Conservation (phyloP, 2,329 filamentous ascomycete species). For the Pestalotiopsis sp. region DNA sequence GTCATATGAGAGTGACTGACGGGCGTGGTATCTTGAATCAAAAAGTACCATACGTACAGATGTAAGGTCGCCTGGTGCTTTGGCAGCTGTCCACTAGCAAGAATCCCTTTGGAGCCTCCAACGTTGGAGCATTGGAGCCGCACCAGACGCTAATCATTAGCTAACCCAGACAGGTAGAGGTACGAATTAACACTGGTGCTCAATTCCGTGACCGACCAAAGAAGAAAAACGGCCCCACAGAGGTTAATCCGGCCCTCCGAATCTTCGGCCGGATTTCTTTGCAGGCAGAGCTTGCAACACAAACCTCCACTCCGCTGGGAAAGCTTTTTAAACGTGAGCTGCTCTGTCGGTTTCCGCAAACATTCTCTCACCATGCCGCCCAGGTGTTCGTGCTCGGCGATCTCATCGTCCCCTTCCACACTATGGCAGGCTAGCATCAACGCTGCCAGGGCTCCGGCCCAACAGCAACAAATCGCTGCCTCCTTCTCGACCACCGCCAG, state of each 20-base stretch:
- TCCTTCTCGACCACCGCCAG: slow-evolving; percentile 12
- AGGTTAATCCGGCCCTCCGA: slow-evolving; percentile 4
- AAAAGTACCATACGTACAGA: neutral
- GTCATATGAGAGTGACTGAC: neutral
- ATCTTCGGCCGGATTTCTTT: slow-evolving; percentile 1
- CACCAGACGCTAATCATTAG: neutral
- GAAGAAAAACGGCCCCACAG: neutral
- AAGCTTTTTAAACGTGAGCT: slow-evolving; percentile 6
- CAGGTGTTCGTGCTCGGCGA: slow-evolving; percentile 9
- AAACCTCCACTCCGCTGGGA: neutral
- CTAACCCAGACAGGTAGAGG: neutral
- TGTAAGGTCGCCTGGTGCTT: too few relatives aligned
- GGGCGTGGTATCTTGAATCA: neutral
- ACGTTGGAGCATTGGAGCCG: neutral
- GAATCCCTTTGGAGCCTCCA: neutral
- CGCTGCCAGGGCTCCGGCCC: neutral
- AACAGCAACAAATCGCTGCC: slow-evolving; percentile 2
- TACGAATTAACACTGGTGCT: neutral
- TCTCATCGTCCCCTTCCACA: slow-evolving; percentile 12
- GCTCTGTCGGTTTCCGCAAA: neutral
- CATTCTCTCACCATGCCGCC: slow-evolving; percentile 11
- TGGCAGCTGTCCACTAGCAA: neutral
- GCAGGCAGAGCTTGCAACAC: neutral
- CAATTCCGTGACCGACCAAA: neutral
- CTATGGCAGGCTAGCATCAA: slow-evolving; percentile 5